Evolutionary conservation across 2,329 filamentous ascomycete species (phyloP).

Genomic region (Penicillium sclerotigenum): DNA sequence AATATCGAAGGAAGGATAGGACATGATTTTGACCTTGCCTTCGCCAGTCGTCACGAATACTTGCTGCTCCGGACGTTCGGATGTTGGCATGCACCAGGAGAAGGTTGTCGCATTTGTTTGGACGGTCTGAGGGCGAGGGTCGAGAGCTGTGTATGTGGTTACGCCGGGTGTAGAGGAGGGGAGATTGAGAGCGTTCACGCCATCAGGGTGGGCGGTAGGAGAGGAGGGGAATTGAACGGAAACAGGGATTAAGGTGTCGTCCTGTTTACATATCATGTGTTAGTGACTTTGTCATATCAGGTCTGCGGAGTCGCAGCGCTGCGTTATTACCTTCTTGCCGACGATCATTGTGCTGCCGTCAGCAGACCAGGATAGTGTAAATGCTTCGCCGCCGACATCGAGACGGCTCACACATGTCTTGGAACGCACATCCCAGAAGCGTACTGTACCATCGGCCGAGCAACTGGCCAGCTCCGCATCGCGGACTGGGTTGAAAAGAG

Average conservation of each 20-base stretch:
- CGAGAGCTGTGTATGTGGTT: conserved; percentile 39
- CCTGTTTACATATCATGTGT: conserved; percentile 28
- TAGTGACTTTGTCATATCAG: background rate
- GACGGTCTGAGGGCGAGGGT: conserved; percentile 44
- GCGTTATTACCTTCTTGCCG: conserved; percentile 44
- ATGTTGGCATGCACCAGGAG: conserved; percentile 41
- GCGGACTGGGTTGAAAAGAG: conserved; percentile 49
- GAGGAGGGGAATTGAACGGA: conserved; percentile 42
- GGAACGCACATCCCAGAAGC: conserved; percentile 51
- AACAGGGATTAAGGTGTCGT: conserved; percentile 48
- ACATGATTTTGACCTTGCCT: conserved; percentile 48
- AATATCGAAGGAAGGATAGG: conserved; percentile 45
- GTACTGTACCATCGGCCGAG: conserved; percentile 49
- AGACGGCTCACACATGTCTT: conserved; percentile 48
- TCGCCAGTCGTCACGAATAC: conserved; percentile 50
- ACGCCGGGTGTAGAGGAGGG: conserved; percentile 17
- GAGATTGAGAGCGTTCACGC: conserved; percentile 4
- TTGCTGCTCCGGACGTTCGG: conserved; percentile 38
- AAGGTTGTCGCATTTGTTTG: conserved; percentile 51
- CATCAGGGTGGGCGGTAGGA: conserved; percentile 29
- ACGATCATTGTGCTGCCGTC: conserved; percentile 48
- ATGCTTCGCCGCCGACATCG: conserved; percentile 50
- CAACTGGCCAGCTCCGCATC: conserved; percentile 51
- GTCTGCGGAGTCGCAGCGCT: background rate
- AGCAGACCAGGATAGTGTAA: conserved; percentile 49